Evolutionary conservation across 1,284 basidiomycete genomes (phyloP), one percentile per base, ranked within the genome.

Genomic region (Takashimella koratensis): DNA sequence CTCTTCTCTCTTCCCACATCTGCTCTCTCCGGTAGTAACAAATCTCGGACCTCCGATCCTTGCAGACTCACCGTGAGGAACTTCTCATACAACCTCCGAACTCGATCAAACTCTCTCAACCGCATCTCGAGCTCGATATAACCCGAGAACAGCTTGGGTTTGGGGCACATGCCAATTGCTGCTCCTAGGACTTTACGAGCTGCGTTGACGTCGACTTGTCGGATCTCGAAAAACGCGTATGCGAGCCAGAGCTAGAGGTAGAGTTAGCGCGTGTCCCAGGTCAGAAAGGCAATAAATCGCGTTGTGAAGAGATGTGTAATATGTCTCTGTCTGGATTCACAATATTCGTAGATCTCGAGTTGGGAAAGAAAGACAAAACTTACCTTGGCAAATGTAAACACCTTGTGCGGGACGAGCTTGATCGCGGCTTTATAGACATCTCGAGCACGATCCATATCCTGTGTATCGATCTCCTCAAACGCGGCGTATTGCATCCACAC

Each of bases 401-500:
- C 83, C 68, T 93, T 93, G 76, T 98, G 96, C 0, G 96, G 95
- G 1, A 98, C 86, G 22, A 98, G 83, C 56, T 83, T 84, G 56
- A 96, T 77, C 4, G 88, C 91, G 0, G 92, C 93, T 74, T 92
- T 87, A 78, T 95, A 98, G 26, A 98, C 87, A 67, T 98, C 89
- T 48, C 93, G 82, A 16, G 90, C 81, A 5, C 95, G 86, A 26
- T 81, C 80, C 62, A 85, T 87, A 68, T 98, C 94, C 84, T 90
- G 89, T 0, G 87, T 87, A 59, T 98, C 95, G 44, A 93, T 86
- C 77, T 98, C 96, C 76, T 99, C 96, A 64, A 98, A 98, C 25
- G 97, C 77, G 0, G 96, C 94, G 76, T 98, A 99, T 72, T 93
- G 85, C 43, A 98, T 75, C 94, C 94, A 98, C 22, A 98, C 71